Conservation (phyloP, 2,329 filamentous ascomycete species). For the Pyrenophora graminea region DNA sequence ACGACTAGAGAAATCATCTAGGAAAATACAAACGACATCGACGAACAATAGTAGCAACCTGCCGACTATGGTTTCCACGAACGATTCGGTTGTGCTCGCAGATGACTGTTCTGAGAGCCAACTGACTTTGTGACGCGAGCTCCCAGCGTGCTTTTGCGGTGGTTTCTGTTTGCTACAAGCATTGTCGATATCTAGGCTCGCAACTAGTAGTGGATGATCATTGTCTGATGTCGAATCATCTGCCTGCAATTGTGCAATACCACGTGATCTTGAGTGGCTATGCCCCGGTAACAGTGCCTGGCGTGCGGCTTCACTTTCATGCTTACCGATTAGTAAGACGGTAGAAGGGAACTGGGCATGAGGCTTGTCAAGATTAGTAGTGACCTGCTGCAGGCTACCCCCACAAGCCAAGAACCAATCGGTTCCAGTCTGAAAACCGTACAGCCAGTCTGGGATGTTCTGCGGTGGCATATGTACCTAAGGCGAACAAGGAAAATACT, state of each 20-base stretch:
- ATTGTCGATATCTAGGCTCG: constrained; percentile 8
- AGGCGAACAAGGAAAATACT: too few relatives aligned
- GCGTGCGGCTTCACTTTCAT: background rate
- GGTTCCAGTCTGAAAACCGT: constrained; percentile 7
- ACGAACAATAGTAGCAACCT: constrained; percentile 15
- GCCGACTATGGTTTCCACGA: constrained; percentile 12
- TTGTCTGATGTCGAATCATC: background rate
- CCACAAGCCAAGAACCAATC: constrained; percentile 15
- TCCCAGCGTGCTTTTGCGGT: background rate
- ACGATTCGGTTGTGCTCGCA: background rate
- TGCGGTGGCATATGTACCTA: constrained; percentile 6
- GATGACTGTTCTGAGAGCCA: constrained; percentile 3
- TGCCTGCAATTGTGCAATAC: constrained; percentile 10
- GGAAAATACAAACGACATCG: constrained; percentile 19
- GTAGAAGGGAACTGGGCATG: constrained; percentile 13
- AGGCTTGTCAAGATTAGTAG: constrained; percentile 3
- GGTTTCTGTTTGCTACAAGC: constrained; percentile 3
- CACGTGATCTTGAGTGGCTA: background rate
- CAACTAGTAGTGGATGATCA: constrained; percentile 13
- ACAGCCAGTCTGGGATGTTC: constrained; percentile 11
- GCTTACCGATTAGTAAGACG: constrained; percentile 11
- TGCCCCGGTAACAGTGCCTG: constrained; percentile 4
- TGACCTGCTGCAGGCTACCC: background rate
- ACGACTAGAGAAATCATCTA: constrained; percentile 16
- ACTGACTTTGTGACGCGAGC: constrained; percentile 6